Conservation (phyloP, 495 filamentous ascomycete genomes). For the Xylaria acuta region DNA sequence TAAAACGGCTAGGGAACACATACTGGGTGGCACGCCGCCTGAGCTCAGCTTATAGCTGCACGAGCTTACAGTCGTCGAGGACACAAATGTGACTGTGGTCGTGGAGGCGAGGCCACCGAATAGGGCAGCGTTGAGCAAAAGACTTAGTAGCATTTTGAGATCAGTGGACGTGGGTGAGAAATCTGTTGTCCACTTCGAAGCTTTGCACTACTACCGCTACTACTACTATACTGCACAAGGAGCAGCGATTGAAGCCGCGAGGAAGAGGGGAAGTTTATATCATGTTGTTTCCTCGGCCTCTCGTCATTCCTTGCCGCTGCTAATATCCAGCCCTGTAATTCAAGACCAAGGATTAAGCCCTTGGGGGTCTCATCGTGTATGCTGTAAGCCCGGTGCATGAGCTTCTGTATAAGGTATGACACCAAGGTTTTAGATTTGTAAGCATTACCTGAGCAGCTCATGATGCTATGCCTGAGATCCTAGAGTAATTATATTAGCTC, state of each 20-base stretch:
- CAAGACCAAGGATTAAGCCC: not conserved
- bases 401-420: not conserved
- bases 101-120: not conserved
- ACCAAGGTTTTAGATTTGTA: slow-evolving; percentile 7
- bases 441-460: slow-evolving; percentile 12
- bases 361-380: not conserved
- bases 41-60: slow-evolving; percentile 1
- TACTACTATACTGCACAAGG: not conserved
- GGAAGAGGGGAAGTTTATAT: slow-evolving; percentile 1
- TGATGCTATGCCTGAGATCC: not conserved
- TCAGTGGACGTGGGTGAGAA: not conserved
- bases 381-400: not conserved
- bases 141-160: not conserved
- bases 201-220: not conserved
- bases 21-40: slow-evolving; percentile 14
- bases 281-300: not conserved
- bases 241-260: not conserved
- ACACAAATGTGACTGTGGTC: not conserved
- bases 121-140: slow-evolving; percentile 1
- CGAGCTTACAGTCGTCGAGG: not conserved
- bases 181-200: not conserved
- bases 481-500: not conserved
- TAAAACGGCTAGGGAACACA: not conserved
- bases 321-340: not conserved
- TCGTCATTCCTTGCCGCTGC: not conserved